A percentile compares a stretch with the other conserved stretches of the same genome.
phyloP scores from a whole-genome alignment of 2,329 filamentous ascomycete genomes.

The Elsinoe arachidis region DNA sequence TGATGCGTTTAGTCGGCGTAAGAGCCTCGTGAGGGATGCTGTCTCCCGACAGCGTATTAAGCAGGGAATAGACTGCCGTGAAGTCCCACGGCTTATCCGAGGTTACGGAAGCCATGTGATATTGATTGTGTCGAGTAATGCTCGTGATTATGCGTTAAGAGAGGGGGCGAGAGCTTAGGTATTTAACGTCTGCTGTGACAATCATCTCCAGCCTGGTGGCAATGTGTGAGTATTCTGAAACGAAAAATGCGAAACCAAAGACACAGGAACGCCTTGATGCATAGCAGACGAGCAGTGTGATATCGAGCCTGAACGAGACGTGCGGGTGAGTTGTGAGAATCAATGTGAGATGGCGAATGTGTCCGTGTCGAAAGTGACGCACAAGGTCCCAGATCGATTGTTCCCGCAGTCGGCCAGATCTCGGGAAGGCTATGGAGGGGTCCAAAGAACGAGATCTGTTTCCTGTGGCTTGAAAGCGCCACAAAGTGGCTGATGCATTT shows the following conservation, averaged over 20 bases:
- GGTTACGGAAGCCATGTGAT: constrained; percentile 24
- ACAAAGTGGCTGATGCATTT: not conserved
- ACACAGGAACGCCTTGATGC: constrained; percentile 3
- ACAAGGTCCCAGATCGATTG: not conserved
- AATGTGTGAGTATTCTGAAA: not conserved
- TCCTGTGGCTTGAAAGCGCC: not conserved
- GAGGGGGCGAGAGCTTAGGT: not conserved
- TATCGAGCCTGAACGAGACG: not conserved
- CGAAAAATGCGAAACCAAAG: not conserved
- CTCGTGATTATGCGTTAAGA: not conserved
- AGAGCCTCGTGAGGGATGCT: not conserved
- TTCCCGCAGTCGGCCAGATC: not conserved
- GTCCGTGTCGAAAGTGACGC: constrained; percentile 1
- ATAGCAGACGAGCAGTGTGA: not conserved
- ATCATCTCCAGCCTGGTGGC: not conserved
- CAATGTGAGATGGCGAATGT: not conserved
- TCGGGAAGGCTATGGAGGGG: constrained; percentile 1
- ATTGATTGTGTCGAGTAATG: not conserved
- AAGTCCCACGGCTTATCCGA: constrained; percentile 38
- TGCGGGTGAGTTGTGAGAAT: not conserved
- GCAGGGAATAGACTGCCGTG: constrained; percentile 36
- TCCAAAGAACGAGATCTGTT: not conserved
- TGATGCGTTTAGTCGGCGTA: not conserved
- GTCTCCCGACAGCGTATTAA: constrained; percentile 24
- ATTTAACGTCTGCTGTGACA: not conserved